Conservation (phyloP, 2,329 filamentous ascomycete genomes). For the Calonectria honghensis region DNA sequence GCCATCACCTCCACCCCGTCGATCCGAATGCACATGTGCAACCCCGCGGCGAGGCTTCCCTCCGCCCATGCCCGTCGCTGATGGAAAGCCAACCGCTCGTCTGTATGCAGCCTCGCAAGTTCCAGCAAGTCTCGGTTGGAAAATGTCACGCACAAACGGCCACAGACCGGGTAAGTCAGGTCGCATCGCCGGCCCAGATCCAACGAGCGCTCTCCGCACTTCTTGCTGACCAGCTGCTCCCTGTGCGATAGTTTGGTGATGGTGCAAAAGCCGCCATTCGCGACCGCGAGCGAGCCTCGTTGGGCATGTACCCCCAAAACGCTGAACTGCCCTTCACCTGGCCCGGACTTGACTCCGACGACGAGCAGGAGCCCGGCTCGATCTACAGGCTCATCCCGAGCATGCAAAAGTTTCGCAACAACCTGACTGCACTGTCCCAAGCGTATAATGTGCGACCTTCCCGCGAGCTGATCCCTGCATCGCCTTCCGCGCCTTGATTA, state of each 20-base stretch:
- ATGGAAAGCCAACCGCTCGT: conserved; percentile 52
- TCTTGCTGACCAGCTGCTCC: conserved; percentile 33
- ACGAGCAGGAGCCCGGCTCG: conserved; percentile 46
- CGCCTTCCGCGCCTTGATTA: conserved; percentile 20
- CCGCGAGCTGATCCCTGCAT: background rate
- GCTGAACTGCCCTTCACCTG: conserved; percentile 56
- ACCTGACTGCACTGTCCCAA: conserved; percentile 76
- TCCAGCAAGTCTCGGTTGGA: conserved; percentile 58
- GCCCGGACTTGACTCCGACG: conserved; percentile 53
- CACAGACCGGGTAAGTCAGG: conserved; percentile 59
- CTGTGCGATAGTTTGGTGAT: conserved; percentile 60
- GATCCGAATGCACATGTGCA: conserved; percentile 46
- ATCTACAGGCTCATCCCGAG: conserved; percentile 58
- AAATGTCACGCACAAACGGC: conserved; percentile 62
- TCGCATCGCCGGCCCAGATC: conserved; percentile 1
- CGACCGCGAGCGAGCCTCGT: conserved; percentile 59
- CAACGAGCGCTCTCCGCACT: background rate
- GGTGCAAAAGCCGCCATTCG: conserved; percentile 58
- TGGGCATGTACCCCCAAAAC: conserved; percentile 50
- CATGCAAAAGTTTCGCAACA: conserved; percentile 68
- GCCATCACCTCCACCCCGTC: conserved; percentile 30
- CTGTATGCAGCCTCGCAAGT: conserved; percentile 44
- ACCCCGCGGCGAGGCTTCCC: conserved; percentile 46
- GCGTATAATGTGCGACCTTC: conserved; percentile 68
- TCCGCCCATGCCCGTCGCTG: conserved; percentile 49